phyloP scores from a whole-genome alignment of 768 basidiomycete species.

The Xerocomus spinulosus region DNA sequence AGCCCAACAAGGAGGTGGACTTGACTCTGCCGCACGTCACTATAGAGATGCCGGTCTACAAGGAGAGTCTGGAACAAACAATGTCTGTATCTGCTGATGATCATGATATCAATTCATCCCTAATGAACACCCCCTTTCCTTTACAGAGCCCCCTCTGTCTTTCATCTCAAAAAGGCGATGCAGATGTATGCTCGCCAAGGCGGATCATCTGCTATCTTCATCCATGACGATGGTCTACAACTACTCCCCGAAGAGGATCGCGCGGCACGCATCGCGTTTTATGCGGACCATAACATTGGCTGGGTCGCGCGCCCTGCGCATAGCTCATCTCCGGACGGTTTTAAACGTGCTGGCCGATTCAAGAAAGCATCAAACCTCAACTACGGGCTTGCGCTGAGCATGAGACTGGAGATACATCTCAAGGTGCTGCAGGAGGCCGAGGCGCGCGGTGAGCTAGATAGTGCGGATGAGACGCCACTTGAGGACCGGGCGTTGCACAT shows the following conservation, averaged over 20 bases:
- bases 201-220: conserved; percentile 51
- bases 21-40: conserved; percentile 67
- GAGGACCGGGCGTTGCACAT: conserved; percentile 71
- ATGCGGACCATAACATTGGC: conserved; percentile 54
- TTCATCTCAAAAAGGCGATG: conserved; percentile 59
- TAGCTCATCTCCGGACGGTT: conserved; percentile 12
- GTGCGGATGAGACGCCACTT: conserved; percentile 41
- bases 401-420: conserved; percentile 34
- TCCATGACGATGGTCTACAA: conserved; percentile 62
- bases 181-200: conserved; percentile 64
- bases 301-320: conserved; percentile 59
- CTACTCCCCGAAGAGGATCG: conserved; percentile 43
- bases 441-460: conserved; percentile 36
- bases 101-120: not conserved
- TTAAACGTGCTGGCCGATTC: conserved; percentile 68
- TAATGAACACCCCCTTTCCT: not conserved
- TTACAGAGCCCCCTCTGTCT: conserved; percentile 60
- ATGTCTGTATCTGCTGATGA: conserved; percentile 50
- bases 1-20: conserved; percentile 59
- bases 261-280: conserved; percentile 47
- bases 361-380: conserved; percentile 95
- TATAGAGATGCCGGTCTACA: conserved; percentile 85
- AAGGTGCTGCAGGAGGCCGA: conserved; percentile 38
- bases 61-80: conserved; percentile 75
- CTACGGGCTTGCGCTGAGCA: conserved; percentile 52